A percentile compares a stretch with the other conserved stretches of the same genome.
These are phyloP conservation scores for Speleostelium caveatum DNA, from an alignment of 78 protist species.

Conservation along the genomic window DNA sequence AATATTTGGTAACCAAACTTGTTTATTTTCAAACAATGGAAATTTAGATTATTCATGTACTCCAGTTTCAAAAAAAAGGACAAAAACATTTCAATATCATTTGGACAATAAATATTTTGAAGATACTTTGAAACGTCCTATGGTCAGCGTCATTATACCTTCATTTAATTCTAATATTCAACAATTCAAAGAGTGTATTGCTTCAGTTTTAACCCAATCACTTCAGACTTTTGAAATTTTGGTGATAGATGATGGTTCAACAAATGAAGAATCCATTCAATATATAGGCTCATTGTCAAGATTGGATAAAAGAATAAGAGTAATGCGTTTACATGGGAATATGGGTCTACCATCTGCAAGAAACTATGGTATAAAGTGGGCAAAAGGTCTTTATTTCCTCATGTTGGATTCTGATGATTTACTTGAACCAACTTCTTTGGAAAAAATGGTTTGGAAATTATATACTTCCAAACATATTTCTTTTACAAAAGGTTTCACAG, in stretches of 20 bases:
- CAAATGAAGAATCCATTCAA: not conserved
- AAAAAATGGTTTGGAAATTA: conserved; percentile 62
- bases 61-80: conserved; percentile 11
- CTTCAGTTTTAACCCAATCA: conserved; percentile 19
- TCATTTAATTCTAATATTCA: conserved; percentile 10
- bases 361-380: conserved; percentile 15
- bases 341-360: conserved; percentile 41
- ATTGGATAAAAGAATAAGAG: not conserved
- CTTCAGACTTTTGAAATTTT: conserved; percentile 31
- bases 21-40: not conserved
- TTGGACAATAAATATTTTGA: not conserved
- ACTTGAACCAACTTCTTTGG: conserved; percentile 55
- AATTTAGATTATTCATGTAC: conserved; percentile 52
- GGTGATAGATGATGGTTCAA: conserved; percentile 45
- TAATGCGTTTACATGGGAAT: not conserved
- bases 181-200: conserved; percentile 28
- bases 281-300: not conserved
- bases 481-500: conserved; percentile 43
- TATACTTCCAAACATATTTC: conserved; percentile 11
- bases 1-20: not conserved
- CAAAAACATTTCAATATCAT: not conserved
- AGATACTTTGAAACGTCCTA: conserved; percentile 6
- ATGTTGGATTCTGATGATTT: conserved; percentile 54
- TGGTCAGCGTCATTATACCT: conserved; percentile 35
- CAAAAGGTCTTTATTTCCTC: conserved; percentile 19